Conservation (phyloP, 768 basidiomycete species). For the Russula lepida region DNA sequence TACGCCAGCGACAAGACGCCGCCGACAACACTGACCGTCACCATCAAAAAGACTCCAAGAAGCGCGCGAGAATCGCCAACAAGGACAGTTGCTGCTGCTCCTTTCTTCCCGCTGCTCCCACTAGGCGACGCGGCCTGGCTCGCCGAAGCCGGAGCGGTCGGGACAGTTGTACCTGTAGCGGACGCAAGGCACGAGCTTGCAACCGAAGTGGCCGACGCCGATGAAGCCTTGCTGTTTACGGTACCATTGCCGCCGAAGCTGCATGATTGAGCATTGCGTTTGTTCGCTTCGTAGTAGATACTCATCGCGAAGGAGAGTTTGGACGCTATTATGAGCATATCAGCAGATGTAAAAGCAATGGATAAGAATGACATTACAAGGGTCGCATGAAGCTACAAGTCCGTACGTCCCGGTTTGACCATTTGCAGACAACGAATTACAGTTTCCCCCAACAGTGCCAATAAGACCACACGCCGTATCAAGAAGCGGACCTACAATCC, state of each 20-base stretch:
- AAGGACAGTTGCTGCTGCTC: slow-evolving; percentile 25
- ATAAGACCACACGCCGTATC: slow-evolving; percentile 64
- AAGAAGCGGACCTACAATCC: slow-evolving; percentile 51
- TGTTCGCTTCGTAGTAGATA: slow-evolving; percentile 59
- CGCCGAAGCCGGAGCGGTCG: slow-evolving; percentile 35
- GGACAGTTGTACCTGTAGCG: slow-evolving; percentile 55
- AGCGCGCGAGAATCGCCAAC: slow-evolving; percentile 30
- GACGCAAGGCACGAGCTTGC: slow-evolving; percentile 61
- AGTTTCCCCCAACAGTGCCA: slow-evolving; percentile 50
- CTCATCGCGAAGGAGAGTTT: slow-evolving; percentile 81
- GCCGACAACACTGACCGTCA: slow-evolving; percentile 33
- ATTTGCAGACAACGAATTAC: slow-evolving; percentile 61
- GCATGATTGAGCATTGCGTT: slow-evolving; percentile 54
- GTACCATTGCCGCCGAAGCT: slow-evolving; percentile 82
- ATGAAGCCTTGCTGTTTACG: slow-evolving; percentile 47
- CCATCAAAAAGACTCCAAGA: slow-evolving; percentile 31
- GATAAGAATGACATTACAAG: slow-evolving; percentile 38
- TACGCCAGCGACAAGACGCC: slow-evolving; percentile 38
- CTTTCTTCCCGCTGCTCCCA: slow-evolving; percentile 22
- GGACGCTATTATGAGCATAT: slow-evolving; percentile 39
- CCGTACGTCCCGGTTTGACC: slow-evolving; percentile 75
- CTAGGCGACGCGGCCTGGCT: not conserved
- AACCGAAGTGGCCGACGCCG: slow-evolving; percentile 43
- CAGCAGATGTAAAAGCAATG: slow-evolving; percentile 2
- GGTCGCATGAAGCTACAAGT: slow-evolving; percentile 66